phyloP scores from a whole-genome alignment of 1,139 yeast genomes.

The Pichia sp. region DNA sequence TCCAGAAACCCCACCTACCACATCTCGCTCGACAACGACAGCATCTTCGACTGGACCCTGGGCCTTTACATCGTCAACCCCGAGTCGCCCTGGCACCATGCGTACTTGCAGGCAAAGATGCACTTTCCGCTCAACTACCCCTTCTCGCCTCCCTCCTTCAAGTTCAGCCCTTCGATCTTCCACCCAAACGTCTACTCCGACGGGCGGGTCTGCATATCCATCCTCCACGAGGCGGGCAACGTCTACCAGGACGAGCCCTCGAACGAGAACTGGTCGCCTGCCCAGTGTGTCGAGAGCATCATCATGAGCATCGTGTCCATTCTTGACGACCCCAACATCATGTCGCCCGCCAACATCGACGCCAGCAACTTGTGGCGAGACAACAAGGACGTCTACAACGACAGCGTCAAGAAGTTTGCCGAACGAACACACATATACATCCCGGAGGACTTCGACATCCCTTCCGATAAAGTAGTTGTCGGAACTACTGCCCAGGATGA shows the following conservation, averaged over 20 bases:
- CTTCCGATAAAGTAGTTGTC: constrained; percentile 31
- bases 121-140: constrained; percentile 90
- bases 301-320: constrained; percentile 84
- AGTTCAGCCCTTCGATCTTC: constrained; percentile 91
- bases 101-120: constrained; percentile 95
- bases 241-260: constrained; percentile 88
- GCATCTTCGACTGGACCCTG: constrained; percentile 87
- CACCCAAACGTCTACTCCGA: constrained; percentile 95
- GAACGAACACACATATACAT: constrained; percentile 80
- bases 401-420: constrained; percentile 75
- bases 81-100: constrained; percentile 90
- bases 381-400: constrained; percentile 71
- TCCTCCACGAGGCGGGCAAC: constrained; percentile 80
- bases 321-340: constrained; percentile 85
- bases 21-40: constrained; percentile 82
- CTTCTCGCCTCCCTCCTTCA: constrained; percentile 82
- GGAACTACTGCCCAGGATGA: constrained; percentile 26
- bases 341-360: constrained; percentile 94
- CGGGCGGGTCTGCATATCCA: constrained; percentile 89
- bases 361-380: constrained; percentile 91
- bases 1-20: constrained; percentile 67
- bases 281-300: constrained; percentile 90
- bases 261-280: constrained; percentile 94
- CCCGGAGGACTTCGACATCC: constrained; percentile 83
- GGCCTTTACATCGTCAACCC: constrained; percentile 90